Evolutionary conservation across 129 eudicot genomes (phyloP).

Genomic region (Flaveria sonorensis): DNA sequence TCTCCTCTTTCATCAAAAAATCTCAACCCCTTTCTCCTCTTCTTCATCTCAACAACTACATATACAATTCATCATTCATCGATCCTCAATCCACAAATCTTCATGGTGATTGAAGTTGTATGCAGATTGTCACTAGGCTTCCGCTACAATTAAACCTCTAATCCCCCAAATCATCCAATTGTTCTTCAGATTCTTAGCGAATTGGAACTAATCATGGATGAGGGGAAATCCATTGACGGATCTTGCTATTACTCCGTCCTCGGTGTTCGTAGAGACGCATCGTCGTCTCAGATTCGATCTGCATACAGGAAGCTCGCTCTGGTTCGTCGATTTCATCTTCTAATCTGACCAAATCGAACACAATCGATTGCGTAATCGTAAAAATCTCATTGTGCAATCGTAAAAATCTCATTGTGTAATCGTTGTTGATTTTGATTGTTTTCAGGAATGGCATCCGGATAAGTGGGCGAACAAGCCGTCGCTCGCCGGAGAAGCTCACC

Average conservation of each 20-base stretch:
- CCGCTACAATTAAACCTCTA: no score
- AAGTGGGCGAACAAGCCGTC: slow-evolving; percentile 64
- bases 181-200: slow-evolving; percentile 1
- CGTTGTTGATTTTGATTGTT: no score
- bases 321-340: slow-evolving; percentile 34
- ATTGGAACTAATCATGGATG: slow-evolving; percentile 43
- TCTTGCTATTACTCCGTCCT: slow-evolving; percentile 77
- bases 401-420: no score
- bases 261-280: slow-evolving; percentile 68
- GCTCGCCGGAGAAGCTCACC: slow-evolving; percentile 71
- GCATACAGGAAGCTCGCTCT: slow-evolving; percentile 92
- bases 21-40: slow-evolving; percentile 13
- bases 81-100: neutral
- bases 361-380: neutral
- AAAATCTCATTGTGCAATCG: neutral
- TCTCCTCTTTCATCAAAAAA: slow-evolving; percentile 11
- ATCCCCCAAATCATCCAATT: slow-evolving; percentile 16
- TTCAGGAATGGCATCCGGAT: slow-evolving; percentile 94
- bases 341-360: neutral
- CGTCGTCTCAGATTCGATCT: slow-evolving; percentile 75
- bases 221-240: slow-evolving; percentile 53
- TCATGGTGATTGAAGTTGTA: slow-evolving; percentile 29
- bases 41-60: neutral
- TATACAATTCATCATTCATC: neutral
- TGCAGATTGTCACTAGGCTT: slow-evolving; percentile 5